Percentiles rank a stretch among this genome's conserved stretches.
These are phyloP conservation scores for Pleurotus sapidus DNA, from an alignment of 768 basidiomycete genomes.

Conservation along the genomic window DNA sequence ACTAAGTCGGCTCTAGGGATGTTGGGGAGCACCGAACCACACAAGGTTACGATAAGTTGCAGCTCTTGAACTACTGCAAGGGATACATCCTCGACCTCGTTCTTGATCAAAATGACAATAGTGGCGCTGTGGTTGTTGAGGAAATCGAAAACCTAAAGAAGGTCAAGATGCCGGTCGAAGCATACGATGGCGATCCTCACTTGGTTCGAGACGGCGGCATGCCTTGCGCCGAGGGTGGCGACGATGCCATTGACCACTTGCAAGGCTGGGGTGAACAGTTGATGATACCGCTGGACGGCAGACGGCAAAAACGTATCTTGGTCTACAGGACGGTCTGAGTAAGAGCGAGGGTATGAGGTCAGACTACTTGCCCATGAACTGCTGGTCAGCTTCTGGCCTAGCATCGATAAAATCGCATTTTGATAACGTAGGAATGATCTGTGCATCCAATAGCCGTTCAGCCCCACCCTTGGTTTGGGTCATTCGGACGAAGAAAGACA, in stretches of 20 bases:
- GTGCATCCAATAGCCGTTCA: constrained; percentile 78
- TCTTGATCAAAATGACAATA: constrained; percentile 77
- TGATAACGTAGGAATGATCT: constrained; percentile 68
- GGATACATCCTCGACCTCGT: constrained; percentile 59
- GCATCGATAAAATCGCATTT: constrained; percentile 88
- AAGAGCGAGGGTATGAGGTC: neutral
- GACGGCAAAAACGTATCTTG: constrained; percentile 86
- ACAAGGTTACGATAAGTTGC: constrained; percentile 73
- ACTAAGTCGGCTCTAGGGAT: constrained; percentile 81
- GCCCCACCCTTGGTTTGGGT: constrained; percentile 82
- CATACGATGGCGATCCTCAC: constrained; percentile 29
- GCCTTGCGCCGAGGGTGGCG: constrained; percentile 70
- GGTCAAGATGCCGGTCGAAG: too few relatives aligned
- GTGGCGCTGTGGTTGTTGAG: constrained; percentile 81
- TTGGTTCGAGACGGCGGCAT: constrained; percentile 67
- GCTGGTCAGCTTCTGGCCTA: constrained; percentile 78
- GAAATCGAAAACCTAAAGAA: constrained; percentile 70
- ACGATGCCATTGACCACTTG: constrained; percentile 79
- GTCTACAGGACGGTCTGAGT: constrained; percentile 39
- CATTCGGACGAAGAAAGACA: constrained; percentile 85
- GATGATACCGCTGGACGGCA: constrained; percentile 87
- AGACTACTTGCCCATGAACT: constrained; percentile 64
- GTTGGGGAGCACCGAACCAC: constrained; percentile 63
- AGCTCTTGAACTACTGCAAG: constrained; percentile 74
- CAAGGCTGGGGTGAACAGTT: constrained; percentile 82